These are phyloP conservation scores for Pythium guiyangense DNA, from an alignment of 352 stramenopile species.

Conservation along the genomic window DNA sequence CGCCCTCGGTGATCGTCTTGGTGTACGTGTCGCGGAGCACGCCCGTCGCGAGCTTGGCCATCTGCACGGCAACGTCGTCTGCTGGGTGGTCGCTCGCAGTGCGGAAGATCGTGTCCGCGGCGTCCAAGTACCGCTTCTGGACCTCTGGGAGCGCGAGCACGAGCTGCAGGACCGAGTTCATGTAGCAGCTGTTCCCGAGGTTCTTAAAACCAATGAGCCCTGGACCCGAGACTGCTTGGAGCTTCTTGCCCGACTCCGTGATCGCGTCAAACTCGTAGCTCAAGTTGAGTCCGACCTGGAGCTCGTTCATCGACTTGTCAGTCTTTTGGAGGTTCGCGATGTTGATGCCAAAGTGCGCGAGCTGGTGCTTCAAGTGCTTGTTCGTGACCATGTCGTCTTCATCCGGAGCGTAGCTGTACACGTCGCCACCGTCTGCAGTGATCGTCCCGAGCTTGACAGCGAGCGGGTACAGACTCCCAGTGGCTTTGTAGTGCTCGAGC, in stretches of 20 bases:
- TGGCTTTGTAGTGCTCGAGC: conserved; percentile 94
- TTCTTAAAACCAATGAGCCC: conserved; percentile 97
- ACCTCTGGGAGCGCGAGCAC: conserved; percentile 84
- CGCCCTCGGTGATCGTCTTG: conserved; percentile 19
- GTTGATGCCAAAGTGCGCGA: conserved; percentile 96
- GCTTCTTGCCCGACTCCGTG: conserved; percentile 94
- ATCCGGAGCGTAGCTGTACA: conserved; percentile 97
- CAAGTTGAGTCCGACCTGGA: conserved; percentile 97
- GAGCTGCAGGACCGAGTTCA: conserved; percentile 97
- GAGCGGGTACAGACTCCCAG: conserved; percentile 91
- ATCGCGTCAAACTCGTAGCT: conserved; percentile 98
- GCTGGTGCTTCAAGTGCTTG: conserved; percentile 91
- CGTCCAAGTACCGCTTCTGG: conserved; percentile 64
- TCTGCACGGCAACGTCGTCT: conserved; percentile 88
- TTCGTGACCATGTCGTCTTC: conserved; percentile 98
- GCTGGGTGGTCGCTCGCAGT: conserved; percentile 13
- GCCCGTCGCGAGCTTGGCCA: conserved; percentile 89
- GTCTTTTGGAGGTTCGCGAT: conserved; percentile 94
- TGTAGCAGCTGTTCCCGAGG: conserved; percentile 99
- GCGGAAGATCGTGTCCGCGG: conserved; percentile 49
- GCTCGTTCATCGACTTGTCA: conserved; percentile 98
- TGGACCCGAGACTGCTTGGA: conserved; percentile 88
- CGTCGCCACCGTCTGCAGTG: conserved; percentile 93
- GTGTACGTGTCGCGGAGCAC: conserved; percentile 88
- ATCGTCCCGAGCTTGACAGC: conserved; percentile 98